Evolutionary conservation across 2,329 filamentous ascomycete genomes (phyloP), one percentile per base, ranked within the genome.

Genomic region (Botrytis fragariae): DNA sequence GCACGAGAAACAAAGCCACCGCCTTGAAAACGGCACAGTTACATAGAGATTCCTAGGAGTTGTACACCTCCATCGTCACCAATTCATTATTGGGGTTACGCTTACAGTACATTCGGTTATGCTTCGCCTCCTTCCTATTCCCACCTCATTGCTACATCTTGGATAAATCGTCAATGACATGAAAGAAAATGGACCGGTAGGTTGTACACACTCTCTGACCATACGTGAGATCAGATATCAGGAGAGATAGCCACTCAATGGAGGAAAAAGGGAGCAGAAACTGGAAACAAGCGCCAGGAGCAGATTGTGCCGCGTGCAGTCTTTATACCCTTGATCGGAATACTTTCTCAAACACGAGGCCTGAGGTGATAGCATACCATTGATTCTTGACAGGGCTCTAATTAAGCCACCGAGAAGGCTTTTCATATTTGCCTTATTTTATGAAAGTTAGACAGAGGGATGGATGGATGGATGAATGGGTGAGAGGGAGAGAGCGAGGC

Each of bases 231-330:
- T 72, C 16, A 63, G 37, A 59, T 59, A 32, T 22, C 29, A 54
- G 69, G 22, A 63, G 25, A 39, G 61, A 39, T 29, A 69, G n/a
- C 25, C 51, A 69, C 18, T n/a, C n/a, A 29, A n/a, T 44, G 37
- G 35, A 44, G 6, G 18, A 44, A 60, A 35, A 9, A 32, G 32
- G 51, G 48, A 69, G 51, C 22, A 37, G 20, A 48, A 39, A 64
- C 9, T 32, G 32, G 72, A 73, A 73, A 73, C 59, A 73, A 73
- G 72, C 72, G 65, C 72, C 72, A 73, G 72, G 72, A 64, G 65
- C 65, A 71, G 22, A 29, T 14, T 61, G 51, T 51, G 71, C 51
- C 64, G 57, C 39, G 64, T 70, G 42, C 45, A 60, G 44, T 42
- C 44, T n/a, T 42, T 67, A 65, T 67, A 65, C 45, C 61, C 37